A percentile compares a stretch with the other conserved stretches of the same genome.
phyloP scores from a whole-genome alignment of 306 rosid genomes.

The Quercus variabilis region DNA sequence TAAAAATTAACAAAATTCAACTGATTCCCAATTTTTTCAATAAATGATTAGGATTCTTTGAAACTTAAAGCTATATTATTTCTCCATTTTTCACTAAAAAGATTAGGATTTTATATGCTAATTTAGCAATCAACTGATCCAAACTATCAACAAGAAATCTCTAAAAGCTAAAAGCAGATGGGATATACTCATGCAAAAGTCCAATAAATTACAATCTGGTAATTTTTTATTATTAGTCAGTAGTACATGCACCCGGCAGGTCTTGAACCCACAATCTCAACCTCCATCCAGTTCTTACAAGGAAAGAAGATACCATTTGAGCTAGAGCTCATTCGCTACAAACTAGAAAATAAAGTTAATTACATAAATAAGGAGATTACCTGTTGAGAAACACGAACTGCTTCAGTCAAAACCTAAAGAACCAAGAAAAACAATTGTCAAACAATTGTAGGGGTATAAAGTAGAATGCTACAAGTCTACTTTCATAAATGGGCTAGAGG shows the following conservation, averaged over 20 bases:
- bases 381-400: slow-evolving; percentile 93
- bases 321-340: slow-evolving; percentile 10
- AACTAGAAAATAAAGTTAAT: neutral
- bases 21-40: neutral
- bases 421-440: slow-evolving; percentile 19
- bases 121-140: neutral
- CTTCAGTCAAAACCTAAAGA: slow-evolving; percentile 87
- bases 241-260: too few relatives aligned
- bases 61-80: neutral
- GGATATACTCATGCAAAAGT: neutral
- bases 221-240: too few relatives aligned
- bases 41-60: neutral
- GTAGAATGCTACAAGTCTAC: neutral
- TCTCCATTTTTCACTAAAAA: neutral
- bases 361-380: slow-evolving; percentile 34
- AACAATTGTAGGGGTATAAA: neutral
- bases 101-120: neutral
- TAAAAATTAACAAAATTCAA: neutral
- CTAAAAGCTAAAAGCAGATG: neutral
- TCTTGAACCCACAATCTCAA: too few relatives aligned
- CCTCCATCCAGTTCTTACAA: too few relatives aligned
- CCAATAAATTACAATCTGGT: neutral
- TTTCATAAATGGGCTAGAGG: slow-evolving; percentile 6
- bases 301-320: too few relatives aligned
- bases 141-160: neutral